Evolutionary conservation across 2,329 filamentous ascomycete species (phyloP).

Genomic region (Xylariaceae sp.): DNA sequence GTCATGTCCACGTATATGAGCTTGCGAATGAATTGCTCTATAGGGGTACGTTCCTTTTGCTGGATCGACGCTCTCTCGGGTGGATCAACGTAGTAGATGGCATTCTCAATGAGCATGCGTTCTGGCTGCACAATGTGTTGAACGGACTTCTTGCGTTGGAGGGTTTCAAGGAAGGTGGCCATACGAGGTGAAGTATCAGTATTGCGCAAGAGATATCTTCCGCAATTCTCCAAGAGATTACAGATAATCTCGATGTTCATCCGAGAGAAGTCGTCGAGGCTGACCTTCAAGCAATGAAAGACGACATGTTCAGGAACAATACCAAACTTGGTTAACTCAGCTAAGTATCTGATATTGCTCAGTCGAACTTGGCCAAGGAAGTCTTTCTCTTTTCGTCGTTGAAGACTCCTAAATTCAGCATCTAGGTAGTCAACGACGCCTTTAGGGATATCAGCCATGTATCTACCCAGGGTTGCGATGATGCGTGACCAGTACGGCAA

Average conservation of each 20-base stretch:
- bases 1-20: conserved; percentile 90
- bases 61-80: conserved; percentile 89
- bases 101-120: conserved; percentile 97
- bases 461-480: conserved; percentile 85
- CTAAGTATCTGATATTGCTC: conserved; percentile 93
- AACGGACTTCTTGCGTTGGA: conserved; percentile 92
- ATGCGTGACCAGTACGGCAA: conserved; percentile 88
- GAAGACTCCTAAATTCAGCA: conserved; percentile 92
- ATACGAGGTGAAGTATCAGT: conserved; percentile 90
- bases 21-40: conserved; percentile 89
- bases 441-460: conserved; percentile 91
- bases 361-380: conserved; percentile 91
- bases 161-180: conserved; percentile 86
- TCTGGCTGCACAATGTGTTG: conserved; percentile 94
- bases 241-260: conserved; percentile 99
- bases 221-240: conserved; percentile 92
- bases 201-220: conserved; percentile 86
- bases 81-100: conserved; percentile 95
- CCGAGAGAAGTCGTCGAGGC: conserved; percentile 91
- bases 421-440: conserved; percentile 88
- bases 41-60: conserved; percentile 91
- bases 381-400: conserved; percentile 95
- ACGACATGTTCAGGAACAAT: conserved; percentile 98
- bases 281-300: conserved; percentile 97
- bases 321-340: conserved; percentile 95